These are phyloP conservation scores for Cardiospermum halicacabum DNA, from an alignment of 345 rosid species.

Conservation along the genomic window DNA sequence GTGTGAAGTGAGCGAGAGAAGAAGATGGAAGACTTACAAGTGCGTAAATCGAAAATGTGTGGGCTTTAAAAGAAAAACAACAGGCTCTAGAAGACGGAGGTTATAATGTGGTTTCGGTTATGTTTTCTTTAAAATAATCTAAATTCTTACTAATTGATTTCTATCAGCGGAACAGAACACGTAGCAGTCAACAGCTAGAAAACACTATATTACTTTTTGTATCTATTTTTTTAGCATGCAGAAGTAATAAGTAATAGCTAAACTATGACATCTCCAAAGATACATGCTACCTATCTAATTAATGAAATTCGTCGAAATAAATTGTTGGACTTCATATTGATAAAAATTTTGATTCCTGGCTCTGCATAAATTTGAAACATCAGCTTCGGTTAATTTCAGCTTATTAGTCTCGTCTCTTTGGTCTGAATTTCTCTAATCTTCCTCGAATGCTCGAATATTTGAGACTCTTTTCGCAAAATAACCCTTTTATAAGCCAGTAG, in stretches of 20 bases:
- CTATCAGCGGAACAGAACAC: no score
- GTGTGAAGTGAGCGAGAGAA: neutral
- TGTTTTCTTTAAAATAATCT: neutral
- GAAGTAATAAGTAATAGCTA: no score
- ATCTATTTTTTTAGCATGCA: neutral
- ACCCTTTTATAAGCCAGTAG: constrained; percentile 50
- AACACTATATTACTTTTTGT: neutral
- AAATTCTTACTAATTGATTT: no score
- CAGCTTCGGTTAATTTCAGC: constrained; percentile 31
- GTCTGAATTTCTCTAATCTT: constrained; percentile 49
- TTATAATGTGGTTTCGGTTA: constrained; percentile 12
- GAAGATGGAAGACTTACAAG: neutral
- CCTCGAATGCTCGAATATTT: constrained; percentile 42
- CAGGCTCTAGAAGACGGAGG: constrained; percentile 52
- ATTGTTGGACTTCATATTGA: no score
- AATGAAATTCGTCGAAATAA: no score
- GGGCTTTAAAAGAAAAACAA: constrained; percentile 19
- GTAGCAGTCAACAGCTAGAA: no score
- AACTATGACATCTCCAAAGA: no score
- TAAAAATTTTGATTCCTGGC: no score
- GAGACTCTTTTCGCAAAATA: constrained; percentile 70
- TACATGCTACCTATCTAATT: neutral
- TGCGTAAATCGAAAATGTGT: neutral
- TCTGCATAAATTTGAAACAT: constrained; percentile 49
- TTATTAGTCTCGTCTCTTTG: constrained; percentile 43